Base-by-base conservation (phyloP, 345 rosid genomes). In the Rhodomyrtus tomentosa region DNA sequence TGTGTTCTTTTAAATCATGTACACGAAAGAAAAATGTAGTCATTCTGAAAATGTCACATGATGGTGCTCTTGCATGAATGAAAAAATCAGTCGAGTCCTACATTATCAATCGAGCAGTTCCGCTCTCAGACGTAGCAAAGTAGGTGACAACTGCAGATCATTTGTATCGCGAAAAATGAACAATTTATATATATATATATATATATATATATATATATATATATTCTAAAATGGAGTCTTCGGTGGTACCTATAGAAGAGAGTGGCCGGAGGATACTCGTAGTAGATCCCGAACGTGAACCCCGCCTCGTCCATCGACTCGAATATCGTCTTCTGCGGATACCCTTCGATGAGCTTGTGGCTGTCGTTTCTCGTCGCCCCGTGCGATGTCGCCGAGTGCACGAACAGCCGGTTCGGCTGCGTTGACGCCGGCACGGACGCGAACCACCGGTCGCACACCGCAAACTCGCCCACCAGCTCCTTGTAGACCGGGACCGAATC, bases 371-470 rank as follows among this genome's bases (percentile, higher is more conserved):
- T 55, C 18, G 85, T 86, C 21, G 85, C 59, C 4, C 87, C 87
- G 21, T 86, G 85, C 24, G 87, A 86, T 12, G 87, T 86, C 2
- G 85, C 87, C 0, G 87, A 82, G 85, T 86, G 87, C 74, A 86
- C 85, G 52, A 38, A 86, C 55, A 83, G 58, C 58, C 85, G 84
- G 87, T 86, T 86, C 7, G 85, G 87, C 85, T 86, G 87, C 12
- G 87, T 86, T 0, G 87, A 76, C 5, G 85, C 83, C 0, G 87
- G 87, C 20, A 50, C 1, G 7, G 85, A 83, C 0, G 85, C 87
- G 27, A 86, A 83, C 87, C 87, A 86, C 50, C 85, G 55, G 85
- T 86, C 85, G 24, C 87, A 86, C 25, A 86, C 80, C 4, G 85
- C 87, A 27, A 73, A 86, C 80, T 86, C 85, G 22, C 82, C 15